Evolutionary conservation across 2,329 filamentous ascomycete genomes (phyloP).

Genomic region (Colletotrichum acutatum): DNA sequence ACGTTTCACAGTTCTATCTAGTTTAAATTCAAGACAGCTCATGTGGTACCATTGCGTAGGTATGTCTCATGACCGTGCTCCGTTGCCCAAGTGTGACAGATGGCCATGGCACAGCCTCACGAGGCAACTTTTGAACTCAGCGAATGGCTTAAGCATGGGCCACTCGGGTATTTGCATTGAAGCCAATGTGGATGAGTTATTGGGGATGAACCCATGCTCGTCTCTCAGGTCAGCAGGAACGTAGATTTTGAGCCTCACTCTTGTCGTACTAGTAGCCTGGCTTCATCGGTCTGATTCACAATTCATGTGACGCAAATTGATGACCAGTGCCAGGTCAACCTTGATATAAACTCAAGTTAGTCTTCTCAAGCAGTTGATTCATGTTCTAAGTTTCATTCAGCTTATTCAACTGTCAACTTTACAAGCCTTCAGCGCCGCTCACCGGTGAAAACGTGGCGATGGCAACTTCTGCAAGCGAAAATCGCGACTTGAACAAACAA

Average conservation of each 20-base stretch:
- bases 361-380: neutral
- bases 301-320: neutral
- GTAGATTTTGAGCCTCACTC: neutral
- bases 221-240: neutral
- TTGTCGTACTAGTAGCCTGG: neutral
- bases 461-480: neutral
- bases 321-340: neutral
- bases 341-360: neutral
- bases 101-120: neutral
- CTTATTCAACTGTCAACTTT: neutral
- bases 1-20: neutral
- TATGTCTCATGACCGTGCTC: neutral
- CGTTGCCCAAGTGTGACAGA: neutral
- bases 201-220: neutral
- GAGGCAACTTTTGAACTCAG: neutral
- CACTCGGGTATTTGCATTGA: neutral
- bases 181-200: neutral
- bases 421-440: too few species aligned
- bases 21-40: neutral
- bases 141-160: neutral
- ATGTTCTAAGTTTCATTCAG: neutral
- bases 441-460: neutral
- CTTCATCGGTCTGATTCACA: neutral
- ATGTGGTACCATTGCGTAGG: neutral
- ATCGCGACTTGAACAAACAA: neutral